Evolutionary conservation across 2,329 filamentous ascomycete species (phyloP), one percentile per base, ranked within the genome.

Genomic region (Diaporthe citriasiana): DNA sequence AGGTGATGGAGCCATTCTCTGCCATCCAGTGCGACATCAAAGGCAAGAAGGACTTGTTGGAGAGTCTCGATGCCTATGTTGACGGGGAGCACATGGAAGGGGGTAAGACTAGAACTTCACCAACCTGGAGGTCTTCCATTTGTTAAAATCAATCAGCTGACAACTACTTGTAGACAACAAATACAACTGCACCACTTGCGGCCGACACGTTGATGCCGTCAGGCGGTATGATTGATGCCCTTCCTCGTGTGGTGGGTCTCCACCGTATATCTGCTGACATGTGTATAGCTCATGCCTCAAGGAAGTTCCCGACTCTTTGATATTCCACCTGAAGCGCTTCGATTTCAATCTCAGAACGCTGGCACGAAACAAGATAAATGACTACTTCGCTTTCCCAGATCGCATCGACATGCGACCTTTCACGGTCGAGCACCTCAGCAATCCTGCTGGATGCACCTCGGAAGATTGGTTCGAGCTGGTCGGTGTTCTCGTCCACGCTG

Each of bases 11-110:
- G 81, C 92, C 94, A 0, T 98, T 98, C 81, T 97, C 95, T 19
- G 95, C 96, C 7, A 95, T 99, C 71, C 95, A 98, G 78, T 97
- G 97, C 81, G 95, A 98, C 78, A 97, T 99, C 79, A 97, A 98
- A 82, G 96, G 96, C 69, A 98, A 98, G 83, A 88, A 87, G 30
- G 93, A 88, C 42, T 89, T 99, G 1, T 88, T 94, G 79, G 95
- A 98, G 77, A 98, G 97, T 80, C 87, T 99, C 19, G 92, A 95
- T 78, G 95, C 96, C n/a, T 98, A 98, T 81, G 95, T 98, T 17
- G 94, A 97, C 80, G 97, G 97, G 5, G 97, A 99, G 83, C 92
- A 97, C 47, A 95, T 99, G 93, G 95, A 98, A 86, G 97, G 97
- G 77, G 92, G 92, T 90, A 81, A 79, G 88, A 82, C 22, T 2